phyloP scores from a whole-genome alignment of 352 stramenopile genomes.

The Pythium phragmitis region DNA sequence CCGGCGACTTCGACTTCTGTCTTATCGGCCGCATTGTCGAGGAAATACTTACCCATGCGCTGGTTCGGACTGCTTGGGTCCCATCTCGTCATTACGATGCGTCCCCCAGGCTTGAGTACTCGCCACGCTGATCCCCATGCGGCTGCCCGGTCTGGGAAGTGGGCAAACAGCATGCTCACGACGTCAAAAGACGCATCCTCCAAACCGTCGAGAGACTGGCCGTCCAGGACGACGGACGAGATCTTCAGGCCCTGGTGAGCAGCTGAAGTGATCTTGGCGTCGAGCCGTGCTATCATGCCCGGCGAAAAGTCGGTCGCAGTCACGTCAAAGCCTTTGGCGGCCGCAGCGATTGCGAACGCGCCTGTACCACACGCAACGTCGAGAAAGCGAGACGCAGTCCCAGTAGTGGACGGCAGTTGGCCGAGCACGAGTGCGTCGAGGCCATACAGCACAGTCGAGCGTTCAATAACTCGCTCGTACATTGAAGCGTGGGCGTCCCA shows the following conservation, averaged over 20 bases:
- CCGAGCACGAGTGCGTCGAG: conserved; percentile 54
- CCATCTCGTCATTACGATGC: conserved; percentile 19
- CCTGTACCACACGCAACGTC: conserved; percentile 23
- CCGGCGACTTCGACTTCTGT: not conserved
- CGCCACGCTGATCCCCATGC: conserved; percentile 19
- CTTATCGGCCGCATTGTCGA: not conserved
- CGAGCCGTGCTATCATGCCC: conserved; percentile 15
- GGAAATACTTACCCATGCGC: conserved; percentile 6
- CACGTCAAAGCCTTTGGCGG: conserved; percentile 18
- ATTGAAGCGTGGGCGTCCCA: not conserved
- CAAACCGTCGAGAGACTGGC: conserved; percentile 20
- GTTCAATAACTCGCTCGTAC: conserved; percentile 3
- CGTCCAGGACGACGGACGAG: conserved; percentile 7
- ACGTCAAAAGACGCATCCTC: conserved; percentile 22
- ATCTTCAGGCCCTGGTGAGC: not conserved
- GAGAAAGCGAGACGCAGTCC: conserved; percentile 38
- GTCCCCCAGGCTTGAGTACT: conserved; percentile 18
- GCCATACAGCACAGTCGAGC: conserved; percentile 40
- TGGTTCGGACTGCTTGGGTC: conserved; percentile 21
- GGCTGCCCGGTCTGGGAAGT: conserved; percentile 19
- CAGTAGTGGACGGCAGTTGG: conserved; percentile 54
- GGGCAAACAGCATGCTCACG: conserved; percentile 21
- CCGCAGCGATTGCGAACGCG: conserved; percentile 7
- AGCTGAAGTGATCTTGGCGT: conserved; percentile 8
- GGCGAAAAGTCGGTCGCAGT: conserved; percentile 21